A percentile compares a stretch with the other conserved stretches of the same genome.
Evolutionary conservation across 2,329 filamentous ascomycete genomes (phyloP).

Genomic region (Cladosporium colombiae): DNA sequence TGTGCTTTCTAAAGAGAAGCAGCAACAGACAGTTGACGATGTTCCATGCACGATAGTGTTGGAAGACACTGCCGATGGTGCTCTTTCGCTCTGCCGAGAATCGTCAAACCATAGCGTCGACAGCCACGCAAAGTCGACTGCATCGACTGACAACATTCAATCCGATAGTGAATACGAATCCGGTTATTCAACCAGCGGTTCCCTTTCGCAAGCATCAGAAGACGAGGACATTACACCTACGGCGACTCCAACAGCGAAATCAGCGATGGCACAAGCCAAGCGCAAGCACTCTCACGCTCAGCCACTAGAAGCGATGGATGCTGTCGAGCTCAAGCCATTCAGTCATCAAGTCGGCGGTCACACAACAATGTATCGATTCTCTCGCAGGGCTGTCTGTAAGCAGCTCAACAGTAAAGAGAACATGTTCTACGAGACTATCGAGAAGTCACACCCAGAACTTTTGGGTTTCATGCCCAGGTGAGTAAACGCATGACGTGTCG

Average conservation of each 20-base stretch:
- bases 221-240: slow-evolving; percentile 54
- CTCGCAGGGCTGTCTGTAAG: slow-evolving; percentile 92
- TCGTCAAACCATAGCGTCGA: neutral
- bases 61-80: slow-evolving; percentile 61
- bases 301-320: slow-evolving; percentile 68
- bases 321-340: slow-evolving; percentile 95
- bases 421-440: slow-evolving; percentile 96
- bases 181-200: slow-evolving; percentile 38
- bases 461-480: slow-evolving; percentile 83
- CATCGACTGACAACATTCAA: slow-evolving; percentile 31
- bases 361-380: slow-evolving; percentile 94
- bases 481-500: slow-evolving; percentile 21
- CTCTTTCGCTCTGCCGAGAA: slow-evolving; percentile 44
- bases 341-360: slow-evolving; percentile 97
- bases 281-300: slow-evolving; percentile 34
- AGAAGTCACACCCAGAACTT: slow-evolving; percentile 85
- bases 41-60: slow-evolving; percentile 65
- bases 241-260: slow-evolving; percentile 40
- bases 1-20: slow-evolving; percentile 24
- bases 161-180: slow-evolving; percentile 44
- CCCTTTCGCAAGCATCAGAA: slow-evolving; percentile 57
- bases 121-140: slow-evolving; percentile 40
- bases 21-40: slow-evolving; percentile 43
- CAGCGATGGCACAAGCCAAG: slow-evolving; percentile 34
- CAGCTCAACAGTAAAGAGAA: slow-evolving; percentile 98